Conservation (phyloP, 768 basidiomycete genomes). For the Gloeostereum incarnatum region DNA sequence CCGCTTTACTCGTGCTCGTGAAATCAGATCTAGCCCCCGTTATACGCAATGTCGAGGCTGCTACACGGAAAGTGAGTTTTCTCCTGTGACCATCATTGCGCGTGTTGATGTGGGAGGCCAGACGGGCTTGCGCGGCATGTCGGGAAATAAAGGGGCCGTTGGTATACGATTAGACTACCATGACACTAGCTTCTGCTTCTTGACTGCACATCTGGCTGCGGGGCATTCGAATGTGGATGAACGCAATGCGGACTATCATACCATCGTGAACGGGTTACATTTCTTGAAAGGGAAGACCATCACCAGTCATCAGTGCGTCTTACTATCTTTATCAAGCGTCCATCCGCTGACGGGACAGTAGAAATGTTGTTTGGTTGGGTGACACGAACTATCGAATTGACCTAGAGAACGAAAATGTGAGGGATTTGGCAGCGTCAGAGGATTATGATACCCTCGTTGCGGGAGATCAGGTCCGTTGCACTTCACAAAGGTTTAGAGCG, state of each 20-base stretch:
- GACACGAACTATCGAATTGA: constrained; percentile 96
- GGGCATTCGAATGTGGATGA: constrained; percentile 87
- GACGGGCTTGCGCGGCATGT: constrained; percentile 91
- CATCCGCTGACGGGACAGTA: constrained; percentile 19
- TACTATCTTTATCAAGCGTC: constrained; percentile 1
- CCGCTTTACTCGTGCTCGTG: constrained; percentile 80
- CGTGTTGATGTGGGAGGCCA: constrained; percentile 15
- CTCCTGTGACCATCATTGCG: constrained; percentile 2
- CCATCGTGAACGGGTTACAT: constrained; percentile 75
- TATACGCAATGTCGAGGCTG: constrained; percentile 87
- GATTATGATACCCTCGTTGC: constrained; percentile 68
- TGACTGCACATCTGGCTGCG: constrained; percentile 96
- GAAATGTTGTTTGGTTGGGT: constrained; percentile 88
- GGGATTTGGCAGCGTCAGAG: constrained; percentile 51
- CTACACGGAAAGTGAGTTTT: constrained; percentile 70
- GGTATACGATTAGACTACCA: constrained; percentile 88
- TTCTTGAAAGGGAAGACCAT: constrained; percentile 90
- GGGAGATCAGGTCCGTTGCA: constrained; percentile 70
- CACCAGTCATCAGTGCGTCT: constrained; percentile 76
- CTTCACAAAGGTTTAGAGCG: background rate
- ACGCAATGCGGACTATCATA: constrained; percentile 85
- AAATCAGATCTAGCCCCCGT: constrained; percentile 67
- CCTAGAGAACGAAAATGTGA: constrained; percentile 73
- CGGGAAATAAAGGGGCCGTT: constrained; percentile 95
- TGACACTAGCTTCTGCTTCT: constrained; percentile 89